Conservation (phyloP, 177 flowering plant genomes). For the Vitis hybrid region DNA sequence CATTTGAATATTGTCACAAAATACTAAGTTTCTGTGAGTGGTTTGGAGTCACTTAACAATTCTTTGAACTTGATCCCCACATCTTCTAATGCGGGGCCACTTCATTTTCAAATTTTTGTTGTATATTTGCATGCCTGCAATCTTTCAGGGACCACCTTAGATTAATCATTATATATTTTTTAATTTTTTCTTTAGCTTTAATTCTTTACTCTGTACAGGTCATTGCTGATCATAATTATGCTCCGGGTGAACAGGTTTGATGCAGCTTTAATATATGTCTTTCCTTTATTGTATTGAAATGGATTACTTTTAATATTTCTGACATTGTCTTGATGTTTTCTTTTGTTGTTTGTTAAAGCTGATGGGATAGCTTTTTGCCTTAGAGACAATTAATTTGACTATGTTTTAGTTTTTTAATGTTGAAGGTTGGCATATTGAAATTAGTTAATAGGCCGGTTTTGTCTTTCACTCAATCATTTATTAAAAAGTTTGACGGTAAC, state of each 20-base stretch:
- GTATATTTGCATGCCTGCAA: not conserved
- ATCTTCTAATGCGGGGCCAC: no score
- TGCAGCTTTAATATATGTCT: not conserved
- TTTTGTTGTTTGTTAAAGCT: not conserved
- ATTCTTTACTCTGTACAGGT: slow-evolving; percentile 42
- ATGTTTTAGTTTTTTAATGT: not conserved
- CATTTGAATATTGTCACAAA: no score
- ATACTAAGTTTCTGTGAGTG: no score
- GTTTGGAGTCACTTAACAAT: no score
- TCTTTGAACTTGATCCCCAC: no score
- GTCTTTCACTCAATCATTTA: not conserved
- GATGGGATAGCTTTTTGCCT: not conserved
- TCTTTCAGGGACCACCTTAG: not conserved
- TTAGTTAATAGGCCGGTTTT: not conserved
- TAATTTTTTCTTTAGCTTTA: not conserved
- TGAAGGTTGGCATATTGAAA: not conserved
- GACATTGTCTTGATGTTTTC: not conserved
- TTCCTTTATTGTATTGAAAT: not conserved
- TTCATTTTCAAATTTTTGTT: no score
- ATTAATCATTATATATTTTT: not conserved
- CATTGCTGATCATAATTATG: slow-evolving; percentile 71
- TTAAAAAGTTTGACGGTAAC: not conserved
- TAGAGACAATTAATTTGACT: not conserved
- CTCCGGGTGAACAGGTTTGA: slow-evolving; percentile 72
- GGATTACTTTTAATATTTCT: not conserved